Evolutionary conservation across 257 asterid species (phyloP).

Genomic region (Prunella vulgaris): DNA sequence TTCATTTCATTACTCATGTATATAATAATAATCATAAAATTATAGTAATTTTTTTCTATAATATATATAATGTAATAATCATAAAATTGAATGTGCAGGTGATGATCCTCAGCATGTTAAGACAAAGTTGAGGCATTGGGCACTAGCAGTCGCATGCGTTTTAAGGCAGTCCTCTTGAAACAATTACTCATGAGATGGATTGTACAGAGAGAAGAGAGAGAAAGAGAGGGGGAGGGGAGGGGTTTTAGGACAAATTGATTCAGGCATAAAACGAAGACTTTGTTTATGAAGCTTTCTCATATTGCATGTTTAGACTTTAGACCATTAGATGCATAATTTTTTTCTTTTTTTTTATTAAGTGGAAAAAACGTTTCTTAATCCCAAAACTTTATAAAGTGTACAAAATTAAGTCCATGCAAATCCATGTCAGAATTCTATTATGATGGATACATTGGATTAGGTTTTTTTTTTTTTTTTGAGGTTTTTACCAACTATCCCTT

Average conservation of each 20-base stretch:
- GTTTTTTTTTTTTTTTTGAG: too few species aligned
- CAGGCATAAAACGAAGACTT: not conserved
- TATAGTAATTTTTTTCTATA: too few species aligned
- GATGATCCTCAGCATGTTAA: constrained; percentile 67
- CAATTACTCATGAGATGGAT: not conserved
- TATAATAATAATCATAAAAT: too few species aligned
- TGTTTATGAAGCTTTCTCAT: not conserved
- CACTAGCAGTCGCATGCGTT: constrained; percentile 67
- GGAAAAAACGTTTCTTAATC: not conserved
- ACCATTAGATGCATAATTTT: not conserved
- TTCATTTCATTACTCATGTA: too few species aligned
- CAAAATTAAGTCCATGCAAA: not conserved
- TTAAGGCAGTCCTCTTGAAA: constrained; percentile 48
- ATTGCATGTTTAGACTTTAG: constrained; percentile 17
- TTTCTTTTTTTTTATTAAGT: not conserved
- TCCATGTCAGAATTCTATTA: not conserved
- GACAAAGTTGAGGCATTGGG: constrained; percentile 73
- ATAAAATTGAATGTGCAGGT: constrained; percentile 31
- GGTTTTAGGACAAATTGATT: constrained; percentile 11
- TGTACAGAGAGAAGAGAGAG: not conserved
- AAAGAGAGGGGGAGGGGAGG: not conserved
- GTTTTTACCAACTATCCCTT: too few species aligned
- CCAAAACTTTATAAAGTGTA: not conserved
- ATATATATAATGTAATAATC: not conserved
- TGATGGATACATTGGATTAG: not conserved